Evolutionary conservation across 257 asterid genomes (phyloP).

Genomic region (Verbena officinalis): DNA sequence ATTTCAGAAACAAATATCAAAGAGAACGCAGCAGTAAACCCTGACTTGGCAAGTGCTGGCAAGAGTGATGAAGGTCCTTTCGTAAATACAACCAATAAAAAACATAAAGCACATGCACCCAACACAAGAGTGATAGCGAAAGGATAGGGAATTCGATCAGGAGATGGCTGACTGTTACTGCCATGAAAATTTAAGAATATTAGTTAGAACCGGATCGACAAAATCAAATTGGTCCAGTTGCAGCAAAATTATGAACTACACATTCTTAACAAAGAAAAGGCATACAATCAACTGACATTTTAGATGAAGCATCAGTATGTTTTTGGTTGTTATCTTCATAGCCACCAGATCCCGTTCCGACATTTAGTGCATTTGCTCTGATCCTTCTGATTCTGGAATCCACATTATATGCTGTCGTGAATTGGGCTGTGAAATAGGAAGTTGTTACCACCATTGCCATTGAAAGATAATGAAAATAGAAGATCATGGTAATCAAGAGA

Average conservation of each 20-base stretch:
- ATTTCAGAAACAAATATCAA: slow-evolving; percentile 91
- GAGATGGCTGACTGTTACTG: slow-evolving; percentile 59
- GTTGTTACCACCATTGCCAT: slow-evolving; percentile 13
- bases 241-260: neutral
- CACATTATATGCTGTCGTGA: slow-evolving; percentile 35
- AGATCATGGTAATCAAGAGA: neutral
- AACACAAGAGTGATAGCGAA: slow-evolving; percentile 75
- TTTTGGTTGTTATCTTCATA: slow-evolving; percentile 45
- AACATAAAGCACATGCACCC: slow-evolving; percentile 67
- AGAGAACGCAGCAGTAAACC: slow-evolving; percentile 94
- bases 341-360: slow-evolving; percentile 61
- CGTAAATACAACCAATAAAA: slow-evolving; percentile 56
- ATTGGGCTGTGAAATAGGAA: slow-evolving; percentile 33
- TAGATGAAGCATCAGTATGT: slow-evolving; percentile 35
- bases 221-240: slow-evolving; percentile 18
- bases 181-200: slow-evolving; percentile 39
- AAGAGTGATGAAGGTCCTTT: slow-evolving; percentile 74
- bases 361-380: slow-evolving; percentile 48
- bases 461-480: neutral
- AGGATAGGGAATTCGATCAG: slow-evolving; percentile 67
- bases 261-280: neutral
- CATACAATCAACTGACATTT: slow-evolving; percentile 35
- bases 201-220: slow-evolving; percentile 29
- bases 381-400: slow-evolving; percentile 29
- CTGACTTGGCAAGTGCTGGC: slow-evolving; percentile 81